Conservation (phyloP, 805 yeast genomes). For the Candida ipomoeae region DNA sequence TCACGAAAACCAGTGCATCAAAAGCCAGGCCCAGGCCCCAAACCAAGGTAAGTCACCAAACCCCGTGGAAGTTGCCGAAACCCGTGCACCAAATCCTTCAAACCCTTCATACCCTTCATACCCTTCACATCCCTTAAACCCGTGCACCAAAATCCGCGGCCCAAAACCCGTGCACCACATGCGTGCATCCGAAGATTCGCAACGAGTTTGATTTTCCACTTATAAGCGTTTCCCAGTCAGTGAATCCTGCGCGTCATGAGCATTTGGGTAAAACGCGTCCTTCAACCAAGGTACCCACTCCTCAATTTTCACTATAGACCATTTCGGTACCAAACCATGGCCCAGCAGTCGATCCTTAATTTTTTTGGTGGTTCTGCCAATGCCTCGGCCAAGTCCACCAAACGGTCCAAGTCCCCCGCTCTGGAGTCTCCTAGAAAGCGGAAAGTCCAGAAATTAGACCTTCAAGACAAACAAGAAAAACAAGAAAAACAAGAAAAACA, state of each 20-base stretch:
- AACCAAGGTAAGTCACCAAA: not conserved
- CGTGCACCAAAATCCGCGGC: too few species aligned
- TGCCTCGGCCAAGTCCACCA: not conserved
- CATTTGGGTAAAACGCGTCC: conserved; percentile 3
- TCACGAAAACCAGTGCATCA: not conserved
- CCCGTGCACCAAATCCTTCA: not conserved
- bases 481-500: not conserved
- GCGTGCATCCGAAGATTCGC: too few species aligned
- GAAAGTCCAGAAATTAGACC: not conserved
- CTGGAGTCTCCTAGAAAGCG: not conserved
- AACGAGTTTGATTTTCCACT: too few species aligned
- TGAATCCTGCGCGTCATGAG: conserved; percentile 1
- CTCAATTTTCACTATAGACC: not conserved
- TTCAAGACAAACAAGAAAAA: not conserved
- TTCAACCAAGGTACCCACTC: not conserved
- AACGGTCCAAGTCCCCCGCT: not conserved
- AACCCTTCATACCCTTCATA: too few species aligned
- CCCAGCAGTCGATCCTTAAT: conserved; percentile 16
- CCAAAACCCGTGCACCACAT: too few species aligned
- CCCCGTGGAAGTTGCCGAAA: not conserved
- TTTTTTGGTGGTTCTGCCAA: conserved; percentile 14
- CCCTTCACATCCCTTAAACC: not conserved
- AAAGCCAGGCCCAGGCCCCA: not conserved
- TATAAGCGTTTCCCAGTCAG: not conserved
- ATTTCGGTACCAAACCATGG: conserved; percentile 7